Percentiles rank a stretch among this genome's conserved stretches.
These are phyloP conservation scores for Hygrophila difformis DNA, from an alignment of 257 asterid genomes.

Conservation along the genomic window DNA sequence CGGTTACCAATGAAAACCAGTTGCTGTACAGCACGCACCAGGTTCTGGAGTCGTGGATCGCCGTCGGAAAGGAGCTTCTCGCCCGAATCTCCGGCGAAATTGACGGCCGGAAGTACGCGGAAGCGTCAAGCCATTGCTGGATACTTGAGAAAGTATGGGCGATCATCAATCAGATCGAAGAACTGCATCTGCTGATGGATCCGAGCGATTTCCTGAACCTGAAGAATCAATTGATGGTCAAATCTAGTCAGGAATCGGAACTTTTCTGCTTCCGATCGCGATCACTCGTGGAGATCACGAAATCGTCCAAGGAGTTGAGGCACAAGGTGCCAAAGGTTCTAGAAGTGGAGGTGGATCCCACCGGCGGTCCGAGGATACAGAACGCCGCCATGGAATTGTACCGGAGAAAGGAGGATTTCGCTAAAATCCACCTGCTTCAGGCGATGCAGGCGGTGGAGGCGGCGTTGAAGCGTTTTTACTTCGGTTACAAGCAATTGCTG, in stretches of 20 bases:
- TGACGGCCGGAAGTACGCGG: slow-evolving; percentile 23
- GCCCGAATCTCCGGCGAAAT: slow-evolving; percentile 36
- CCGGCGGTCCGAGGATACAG: slow-evolving; percentile 85
- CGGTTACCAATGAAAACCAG: slow-evolving; percentile 48
- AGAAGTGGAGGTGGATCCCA: slow-evolving; percentile 82
- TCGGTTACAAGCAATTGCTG: slow-evolving; percentile 60
- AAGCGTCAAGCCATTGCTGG: slow-evolving; percentile 57
- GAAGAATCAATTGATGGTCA: slow-evolving; percentile 55
- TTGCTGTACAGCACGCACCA: slow-evolving; percentile 59
- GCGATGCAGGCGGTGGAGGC: slow-evolving; percentile 88
- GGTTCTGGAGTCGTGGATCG: slow-evolving; percentile 74
- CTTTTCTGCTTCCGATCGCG: slow-evolving; percentile 71
- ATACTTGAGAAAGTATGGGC: slow-evolving; percentile 61
- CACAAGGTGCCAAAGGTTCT: slow-evolving; percentile 72
- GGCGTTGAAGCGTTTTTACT: slow-evolving; percentile 69
- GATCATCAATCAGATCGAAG: slow-evolving; percentile 47
- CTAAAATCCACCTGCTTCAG: slow-evolving; percentile 66
- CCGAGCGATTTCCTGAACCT: slow-evolving; percentile 80
- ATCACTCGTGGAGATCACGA: slow-evolving; percentile 53
- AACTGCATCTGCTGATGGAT: slow-evolving; percentile 66
- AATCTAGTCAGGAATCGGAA: slow-evolving; percentile 50
- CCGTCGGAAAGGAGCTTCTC: slow-evolving; percentile 36
- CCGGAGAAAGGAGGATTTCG: slow-evolving; percentile 28
- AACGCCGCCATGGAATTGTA: slow-evolving; percentile 83
- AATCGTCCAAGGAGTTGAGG: slow-evolving; percentile 53